A percentile compares a stretch with the other conserved stretches of the same genome.
Evolutionary conservation across 495 filamentous ascomycete genomes (phyloP).

Genomic region (Aspergillus leporis): DNA sequence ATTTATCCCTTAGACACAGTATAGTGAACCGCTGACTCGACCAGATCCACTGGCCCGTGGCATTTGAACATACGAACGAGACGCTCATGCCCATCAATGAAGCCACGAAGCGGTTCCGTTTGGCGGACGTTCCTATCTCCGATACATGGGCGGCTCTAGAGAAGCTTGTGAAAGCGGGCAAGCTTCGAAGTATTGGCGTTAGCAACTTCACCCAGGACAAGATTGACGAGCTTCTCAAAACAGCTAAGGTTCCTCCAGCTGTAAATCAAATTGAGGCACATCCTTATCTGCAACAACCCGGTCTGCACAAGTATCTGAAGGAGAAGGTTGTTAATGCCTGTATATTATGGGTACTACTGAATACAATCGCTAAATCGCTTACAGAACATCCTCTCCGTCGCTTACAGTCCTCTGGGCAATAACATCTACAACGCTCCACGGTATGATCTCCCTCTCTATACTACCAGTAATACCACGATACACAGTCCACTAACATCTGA

Average conservation of each 20-base stretch:
- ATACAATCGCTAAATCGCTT: background rate
- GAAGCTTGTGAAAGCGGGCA: slow-evolving; percentile 62
- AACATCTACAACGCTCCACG: slow-evolving; percentile 49
- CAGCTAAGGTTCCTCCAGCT: slow-evolving; percentile 61
- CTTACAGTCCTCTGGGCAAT: slow-evolving; percentile 56
- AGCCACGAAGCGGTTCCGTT: slow-evolving; percentile 34
- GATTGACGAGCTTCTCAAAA: slow-evolving; percentile 64
- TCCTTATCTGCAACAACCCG: slow-evolving; percentile 74
- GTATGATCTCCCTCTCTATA: slow-evolving; percentile 17
- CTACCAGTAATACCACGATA: background rate
- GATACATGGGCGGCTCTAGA: slow-evolving; percentile 74
- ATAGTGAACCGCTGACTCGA: background rate
- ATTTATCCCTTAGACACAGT: background rate
- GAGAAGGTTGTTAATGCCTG: too few relatives aligned
- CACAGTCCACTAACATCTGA: background rate
- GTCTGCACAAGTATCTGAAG: slow-evolving; percentile 47
- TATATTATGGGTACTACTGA: background rate
- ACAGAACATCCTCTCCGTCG: slow-evolving; percentile 49
- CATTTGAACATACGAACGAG: slow-evolving; percentile 66
- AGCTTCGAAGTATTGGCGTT: slow-evolving; percentile 75
- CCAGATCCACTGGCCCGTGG: slow-evolving; percentile 43
- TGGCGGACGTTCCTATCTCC: slow-evolving; percentile 34
- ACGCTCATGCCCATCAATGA: slow-evolving; percentile 36
- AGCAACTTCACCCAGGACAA: slow-evolving; percentile 71
- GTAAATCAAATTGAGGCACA: slow-evolving; percentile 89